Conservation (phyloP, 129 eudicot species). For the Smallanthus sonchifolius region DNA sequence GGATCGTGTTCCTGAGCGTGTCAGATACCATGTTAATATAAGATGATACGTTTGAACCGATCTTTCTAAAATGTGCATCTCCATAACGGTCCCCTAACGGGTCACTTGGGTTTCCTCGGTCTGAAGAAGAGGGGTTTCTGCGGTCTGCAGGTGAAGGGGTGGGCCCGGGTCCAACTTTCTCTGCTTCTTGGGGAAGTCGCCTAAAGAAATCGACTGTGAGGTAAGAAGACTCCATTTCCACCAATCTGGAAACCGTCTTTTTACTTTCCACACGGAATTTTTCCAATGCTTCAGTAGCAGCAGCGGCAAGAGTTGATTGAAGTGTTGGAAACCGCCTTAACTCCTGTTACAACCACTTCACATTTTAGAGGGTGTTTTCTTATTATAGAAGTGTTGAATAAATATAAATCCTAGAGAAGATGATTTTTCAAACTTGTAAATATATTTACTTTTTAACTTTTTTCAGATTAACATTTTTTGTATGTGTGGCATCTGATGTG, state of each 20-base stretch:
- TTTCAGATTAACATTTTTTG: not conserved
- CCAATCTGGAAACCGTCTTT: slow-evolving; percentile 77
- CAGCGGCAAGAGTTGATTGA: slow-evolving; percentile 71
- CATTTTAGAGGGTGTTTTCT: not conserved
- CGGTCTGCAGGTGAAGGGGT: slow-evolving; percentile 33
- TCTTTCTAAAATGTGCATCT: slow-evolving; percentile 87
- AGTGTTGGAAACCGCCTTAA: slow-evolving; percentile 80
- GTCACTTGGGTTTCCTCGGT: slow-evolving; percentile 38
- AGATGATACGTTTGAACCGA: slow-evolving; percentile 85
- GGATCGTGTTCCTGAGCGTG: slow-evolving; percentile 66
- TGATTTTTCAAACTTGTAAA: not conserved
- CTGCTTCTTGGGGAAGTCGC: slow-evolving; percentile 87
- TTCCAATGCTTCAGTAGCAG: slow-evolving; percentile 76
- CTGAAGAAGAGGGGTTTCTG: slow-evolving; percentile 30
- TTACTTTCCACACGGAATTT: slow-evolving; percentile 83
- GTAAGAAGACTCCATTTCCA: slow-evolving; percentile 96
- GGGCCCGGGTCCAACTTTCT: slow-evolving; percentile 29
- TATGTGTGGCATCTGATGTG: not conserved
- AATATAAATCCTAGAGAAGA: not conserved
- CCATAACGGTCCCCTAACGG: slow-evolving; percentile 60
- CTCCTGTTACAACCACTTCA: slow-evolving; percentile 47
- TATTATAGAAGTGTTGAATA: too few species aligned
- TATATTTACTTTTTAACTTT: not conserved
- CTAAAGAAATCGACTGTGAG: slow-evolving; percentile 91
- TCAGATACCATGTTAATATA: slow-evolving; percentile 78